phyloP scores from a whole-genome alignment of 768 basidiomycete genomes.

The Tylopilus intermedius region DNA sequence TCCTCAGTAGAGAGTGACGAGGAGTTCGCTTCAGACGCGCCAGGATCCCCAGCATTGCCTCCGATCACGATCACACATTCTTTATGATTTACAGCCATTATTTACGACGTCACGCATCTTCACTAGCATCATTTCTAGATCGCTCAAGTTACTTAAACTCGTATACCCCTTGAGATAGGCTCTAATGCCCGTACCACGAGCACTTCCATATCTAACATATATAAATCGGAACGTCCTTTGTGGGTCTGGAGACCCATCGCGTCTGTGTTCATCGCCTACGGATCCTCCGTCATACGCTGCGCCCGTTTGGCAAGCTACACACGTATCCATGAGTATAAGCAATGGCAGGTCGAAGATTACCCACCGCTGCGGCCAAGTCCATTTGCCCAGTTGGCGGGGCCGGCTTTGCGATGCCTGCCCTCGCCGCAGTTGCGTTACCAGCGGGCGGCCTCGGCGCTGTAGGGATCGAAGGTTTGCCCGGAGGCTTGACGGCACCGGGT shows the following conservation, averaged over 20 bases:
- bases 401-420: slow-evolving; percentile 37
- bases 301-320: slow-evolving; percentile 74
- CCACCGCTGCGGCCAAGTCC: slow-evolving; percentile 80
- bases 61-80: slow-evolving; percentile 44
- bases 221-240: slow-evolving; percentile 1
- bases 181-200: slow-evolving; percentile 9
- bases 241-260: slow-evolving; percentile 1
- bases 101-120: slow-evolving; percentile 5
- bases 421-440: slow-evolving; percentile 33
- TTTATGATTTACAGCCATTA: slow-evolving; percentile 19
- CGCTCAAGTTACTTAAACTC: slow-evolving; percentile 10
- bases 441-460: slow-evolving; percentile 47
- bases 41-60: slow-evolving; percentile 25
- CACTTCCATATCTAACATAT: slow-evolving; percentile 12
- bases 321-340: background rate
- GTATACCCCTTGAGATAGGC: slow-evolving; percentile 24
- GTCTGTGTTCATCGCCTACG: slow-evolving; percentile 15
- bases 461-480: slow-evolving; percentile 61
- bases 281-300: slow-evolving; percentile 53
- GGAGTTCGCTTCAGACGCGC: slow-evolving; percentile 16
- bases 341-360: slow-evolving; percentile 19
- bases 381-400: slow-evolving; percentile 55
- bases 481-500: slow-evolving; percentile 45
- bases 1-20: slow-evolving; percentile 27
- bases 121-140: slow-evolving; percentile 23